Conservation (phyloP, 1,284 basidiomycete species). For the Papiliotrema terrestris region DNA sequence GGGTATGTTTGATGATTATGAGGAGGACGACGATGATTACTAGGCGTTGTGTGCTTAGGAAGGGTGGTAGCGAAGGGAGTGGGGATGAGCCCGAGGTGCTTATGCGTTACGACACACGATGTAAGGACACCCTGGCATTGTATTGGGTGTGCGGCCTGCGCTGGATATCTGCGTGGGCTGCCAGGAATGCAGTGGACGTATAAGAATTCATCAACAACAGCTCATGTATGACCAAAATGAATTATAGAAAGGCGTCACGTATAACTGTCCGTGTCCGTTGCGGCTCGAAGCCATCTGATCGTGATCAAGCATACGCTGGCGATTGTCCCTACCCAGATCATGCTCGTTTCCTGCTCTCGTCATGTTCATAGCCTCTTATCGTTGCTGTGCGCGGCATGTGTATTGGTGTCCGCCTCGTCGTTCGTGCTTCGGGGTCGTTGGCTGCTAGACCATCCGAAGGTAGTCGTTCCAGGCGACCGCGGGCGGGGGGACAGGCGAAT, state of each 20-base stretch:
- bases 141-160: no score
- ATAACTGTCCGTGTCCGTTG: neutral
- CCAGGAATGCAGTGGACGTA: neutral
- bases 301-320: no score
- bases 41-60: conserved; percentile 5
- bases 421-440: neutral
- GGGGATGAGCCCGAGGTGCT: neutral
- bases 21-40: conserved; percentile 45
- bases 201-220: neutral
- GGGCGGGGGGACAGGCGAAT: conserved; percentile 7
- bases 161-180: no score
- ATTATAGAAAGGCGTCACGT: no score
- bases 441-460: conserved; percentile 19
- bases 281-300: no score
- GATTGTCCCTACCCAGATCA: no score
- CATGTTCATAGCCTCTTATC: no score
- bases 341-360: no score
- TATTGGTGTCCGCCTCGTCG: neutral
- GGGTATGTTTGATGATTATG: conserved; percentile 45
- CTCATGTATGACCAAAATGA: no score
- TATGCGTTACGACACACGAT: neutral
- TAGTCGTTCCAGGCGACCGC: conserved; percentile 20
- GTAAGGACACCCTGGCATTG: neutral
- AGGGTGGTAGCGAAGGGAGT: neutral
- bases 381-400: no score